Percentiles rank a stretch among this genome's conserved stretches.
Conservation (phyloP, 352 stramenopile genomes). For the Globisporangium nodosum region DNA sequence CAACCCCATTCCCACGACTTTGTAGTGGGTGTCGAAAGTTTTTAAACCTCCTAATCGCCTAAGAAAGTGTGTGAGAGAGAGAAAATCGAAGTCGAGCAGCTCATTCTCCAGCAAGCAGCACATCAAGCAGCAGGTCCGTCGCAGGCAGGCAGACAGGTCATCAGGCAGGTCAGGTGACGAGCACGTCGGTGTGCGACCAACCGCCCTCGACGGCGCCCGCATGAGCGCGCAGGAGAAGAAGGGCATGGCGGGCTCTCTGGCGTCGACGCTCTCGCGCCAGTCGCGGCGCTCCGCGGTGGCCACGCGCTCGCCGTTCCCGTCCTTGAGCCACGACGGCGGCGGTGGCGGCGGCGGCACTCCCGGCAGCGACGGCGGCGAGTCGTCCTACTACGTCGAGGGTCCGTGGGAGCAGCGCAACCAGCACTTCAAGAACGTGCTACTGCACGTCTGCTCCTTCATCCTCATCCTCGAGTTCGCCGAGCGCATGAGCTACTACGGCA, state of each 20-base stretch:
- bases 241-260: background rate
- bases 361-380: slow-evolving; percentile 17
- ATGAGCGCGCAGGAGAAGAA: slow-evolving; percentile 2
- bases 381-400: slow-evolving; percentile 66
- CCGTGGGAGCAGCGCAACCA: slow-evolving; percentile 73
- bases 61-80: background rate
- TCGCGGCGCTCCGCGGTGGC: background rate
- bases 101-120: too few relatives aligned
- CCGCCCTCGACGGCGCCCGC: background rate
- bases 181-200: background rate
- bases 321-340: background rate
- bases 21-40: too few relatives aligned
- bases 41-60: too few relatives aligned
- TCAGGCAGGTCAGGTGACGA: background rate
- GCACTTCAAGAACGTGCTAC: slow-evolving; percentile 78
- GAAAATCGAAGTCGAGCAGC: background rate
- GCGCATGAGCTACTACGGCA: slow-evolving; percentile 83
- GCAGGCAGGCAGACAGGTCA: background rate
- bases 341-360: background rate
- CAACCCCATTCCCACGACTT: too few relatives aligned
- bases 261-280: slow-evolving; percentile 2
- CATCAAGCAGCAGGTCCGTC: background rate
- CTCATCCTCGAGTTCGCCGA: slow-evolving; percentile 84
- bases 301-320: slow-evolving; percentile 1
- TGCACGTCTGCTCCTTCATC: slow-evolving; percentile 85